These are phyloP conservation scores for Dendrobium huoshanense DNA, from an alignment of 106 monocot genomes.

Conservation along the genomic window DNA sequence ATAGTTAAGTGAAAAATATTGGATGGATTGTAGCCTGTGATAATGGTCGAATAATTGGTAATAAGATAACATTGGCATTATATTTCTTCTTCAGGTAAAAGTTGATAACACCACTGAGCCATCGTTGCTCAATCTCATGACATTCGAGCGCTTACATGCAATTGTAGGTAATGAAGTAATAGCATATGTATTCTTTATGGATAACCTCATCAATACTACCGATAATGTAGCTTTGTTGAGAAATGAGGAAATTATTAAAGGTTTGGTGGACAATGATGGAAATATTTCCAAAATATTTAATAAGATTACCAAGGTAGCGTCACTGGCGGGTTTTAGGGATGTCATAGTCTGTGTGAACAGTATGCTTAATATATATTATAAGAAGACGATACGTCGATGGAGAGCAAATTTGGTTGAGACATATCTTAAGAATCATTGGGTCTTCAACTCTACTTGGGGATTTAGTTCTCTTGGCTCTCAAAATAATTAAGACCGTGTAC, in stretches of 20 bases:
- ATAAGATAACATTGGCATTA: no score
- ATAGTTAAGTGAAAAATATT: no score
- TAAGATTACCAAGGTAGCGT: not conserved
- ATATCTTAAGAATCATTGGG: conserved; percentile 44
- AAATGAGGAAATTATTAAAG: not conserved
- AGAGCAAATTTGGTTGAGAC: conserved; percentile 37
- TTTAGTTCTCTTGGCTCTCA: not conserved
- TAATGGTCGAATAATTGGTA: no score
- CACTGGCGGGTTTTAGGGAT: conserved; percentile 29
- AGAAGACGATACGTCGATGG: conserved; percentile 34
- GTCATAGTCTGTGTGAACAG: conserved; percentile 37
- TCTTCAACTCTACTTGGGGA: not conserved
- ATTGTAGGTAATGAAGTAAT: not conserved
- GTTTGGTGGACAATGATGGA: not conserved
- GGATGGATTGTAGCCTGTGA: no score
- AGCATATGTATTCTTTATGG: conserved; percentile 16
- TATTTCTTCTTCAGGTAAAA: not conserved
- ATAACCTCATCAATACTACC: not conserved
- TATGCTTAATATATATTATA: conserved; percentile 39
- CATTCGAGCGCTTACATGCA: no score
- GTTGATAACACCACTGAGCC: no score
- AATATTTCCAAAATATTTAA: not conserved
- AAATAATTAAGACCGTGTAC: not conserved
- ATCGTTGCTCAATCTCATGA: no score
- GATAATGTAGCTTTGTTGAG: not conserved